Evolutionary conservation across 2,329 filamentous ascomycete genomes (phyloP), one percentile per base, ranked within the genome.

Genomic region (Venturia pyrina): DNA sequence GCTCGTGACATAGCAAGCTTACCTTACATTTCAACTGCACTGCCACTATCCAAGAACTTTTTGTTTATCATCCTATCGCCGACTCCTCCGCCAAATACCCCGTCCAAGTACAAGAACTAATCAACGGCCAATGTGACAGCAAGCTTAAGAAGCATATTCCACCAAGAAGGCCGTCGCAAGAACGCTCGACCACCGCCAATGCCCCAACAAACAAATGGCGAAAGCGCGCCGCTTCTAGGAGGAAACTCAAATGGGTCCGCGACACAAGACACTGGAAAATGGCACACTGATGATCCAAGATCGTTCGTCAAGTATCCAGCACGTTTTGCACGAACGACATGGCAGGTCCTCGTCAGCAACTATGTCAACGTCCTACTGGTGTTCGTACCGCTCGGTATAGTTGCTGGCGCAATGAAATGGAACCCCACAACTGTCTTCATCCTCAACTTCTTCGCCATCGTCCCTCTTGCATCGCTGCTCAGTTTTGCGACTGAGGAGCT

Each of bases 401-500:
- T 87, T 64, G 85, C 89, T 67, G 89, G 88, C 67, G 77, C 79
- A 17, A 71, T 85, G 67, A 78, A 80, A 60, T 89, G 88, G 86
- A 80, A 82, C 71, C 83, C 89, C 0, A 85, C 86, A 13, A 83
- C 84, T 65, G 83, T 91, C 69, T 93, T 93, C 75, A 80, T 85
- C 62, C 83, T 92, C 74, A 93, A 93, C 78, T 92, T 92, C 78
- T 83, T 92, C 70, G 89, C 89, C 70, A 91, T 92, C 69, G 87
- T 92, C 68, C 89, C 89, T 2, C 81, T 92, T 46, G 89, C 89
- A 15, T 85, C 88, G 28, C 82, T 91, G 67, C 79, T 92, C 67
- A 89, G 87, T 65, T 91, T 90, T 75, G 89, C 89, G 67, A 91
- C 89, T 1, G 89, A 92, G 75, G 88, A 92, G 76, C 85, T 93